Evolutionary conservation across 768 basidiomycete species (phyloP).

Genomic region (Phlebiopsis gigantea): DNA sequence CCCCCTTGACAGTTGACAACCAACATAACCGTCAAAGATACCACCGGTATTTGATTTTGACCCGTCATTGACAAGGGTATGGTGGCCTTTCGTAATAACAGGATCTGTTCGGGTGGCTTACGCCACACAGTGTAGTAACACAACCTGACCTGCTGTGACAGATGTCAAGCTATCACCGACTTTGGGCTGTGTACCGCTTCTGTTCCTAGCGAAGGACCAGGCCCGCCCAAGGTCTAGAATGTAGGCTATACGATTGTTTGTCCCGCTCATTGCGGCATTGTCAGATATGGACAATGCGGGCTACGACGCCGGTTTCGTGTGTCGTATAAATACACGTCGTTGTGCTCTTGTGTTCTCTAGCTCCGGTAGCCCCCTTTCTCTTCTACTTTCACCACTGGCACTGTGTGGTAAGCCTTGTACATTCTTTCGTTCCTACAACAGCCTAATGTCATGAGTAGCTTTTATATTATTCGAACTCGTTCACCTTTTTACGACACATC

Average conservation of each 20-base stretch:
- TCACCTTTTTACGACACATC: background rate
- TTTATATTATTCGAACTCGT: background rate
- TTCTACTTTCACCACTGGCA: background rate
- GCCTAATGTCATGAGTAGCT: background rate
- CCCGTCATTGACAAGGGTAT: too few species aligned
- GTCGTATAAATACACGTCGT: background rate
- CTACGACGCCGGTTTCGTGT: background rate
- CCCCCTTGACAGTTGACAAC: too few species aligned
- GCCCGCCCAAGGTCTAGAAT: background rate
- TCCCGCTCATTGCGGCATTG: background rate
- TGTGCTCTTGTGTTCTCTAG: background rate
- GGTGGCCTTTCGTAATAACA: background rate
- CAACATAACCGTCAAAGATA: too few species aligned
- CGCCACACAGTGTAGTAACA: background rate
- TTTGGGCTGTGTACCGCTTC: background rate
- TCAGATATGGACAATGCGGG: background rate
- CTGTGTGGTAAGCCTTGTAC: background rate
- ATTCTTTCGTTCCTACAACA: background rate
- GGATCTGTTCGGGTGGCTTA: background rate
- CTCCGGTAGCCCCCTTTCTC: background rate
- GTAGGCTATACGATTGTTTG: background rate
- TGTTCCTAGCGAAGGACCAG: background rate
- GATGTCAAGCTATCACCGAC: background rate
- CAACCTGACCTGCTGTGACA: background rate
- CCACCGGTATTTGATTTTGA: too few species aligned